Evolutionary conservation across 495 filamentous ascomycete species (phyloP), one percentile per base, ranked within the genome.

Genomic region (Podospora fimiseda): DNA sequence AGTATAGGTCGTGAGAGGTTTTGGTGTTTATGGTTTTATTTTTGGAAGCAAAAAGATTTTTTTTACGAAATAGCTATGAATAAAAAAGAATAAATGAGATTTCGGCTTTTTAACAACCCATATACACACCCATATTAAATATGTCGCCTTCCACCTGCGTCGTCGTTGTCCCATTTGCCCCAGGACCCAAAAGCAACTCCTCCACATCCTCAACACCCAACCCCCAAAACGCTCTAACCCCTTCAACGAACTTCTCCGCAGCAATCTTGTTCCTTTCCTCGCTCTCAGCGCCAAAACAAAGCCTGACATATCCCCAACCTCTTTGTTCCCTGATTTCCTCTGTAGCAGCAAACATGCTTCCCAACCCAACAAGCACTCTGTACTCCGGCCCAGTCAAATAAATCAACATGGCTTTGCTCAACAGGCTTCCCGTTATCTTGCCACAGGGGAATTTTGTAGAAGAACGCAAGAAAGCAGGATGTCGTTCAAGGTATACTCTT

Each of bases 231-330:
- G 70, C 73, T 47, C 79, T 72, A 42, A 88, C 77, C 0, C 85
- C 91, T 15, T 81, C 73, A 2, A 79, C 80, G 59, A 94, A 81
- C 49, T 85, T 64, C 57, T 76, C 61, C 6, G 79, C 83, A 43
- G 80, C 77, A 11, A 60, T 55, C 18, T 70, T 74, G 19, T 95
- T 74, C 41, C 85, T 81, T 3, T 86, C 82, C 48, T 85, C 82
- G 27, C 80, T 70, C 62, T 89, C 83, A 7, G 90, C 90, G 13
- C 89, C 88, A 70, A 96, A 96, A 67, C 90, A 93, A 13, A 96
- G 56, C n/a, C 92, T 71, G 60, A 81, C 81, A 59, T 78, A 91
- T 51, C 74, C 74, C 76, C 81, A 88, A 2, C 81, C 82, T 19
- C 75, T 66, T 27, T 65, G 65, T 9, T 70, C 65, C 36, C 66